phyloP scores from a whole-genome alignment of 78 protist genomes.

The Dictyostelium firmibasis region DNA sequence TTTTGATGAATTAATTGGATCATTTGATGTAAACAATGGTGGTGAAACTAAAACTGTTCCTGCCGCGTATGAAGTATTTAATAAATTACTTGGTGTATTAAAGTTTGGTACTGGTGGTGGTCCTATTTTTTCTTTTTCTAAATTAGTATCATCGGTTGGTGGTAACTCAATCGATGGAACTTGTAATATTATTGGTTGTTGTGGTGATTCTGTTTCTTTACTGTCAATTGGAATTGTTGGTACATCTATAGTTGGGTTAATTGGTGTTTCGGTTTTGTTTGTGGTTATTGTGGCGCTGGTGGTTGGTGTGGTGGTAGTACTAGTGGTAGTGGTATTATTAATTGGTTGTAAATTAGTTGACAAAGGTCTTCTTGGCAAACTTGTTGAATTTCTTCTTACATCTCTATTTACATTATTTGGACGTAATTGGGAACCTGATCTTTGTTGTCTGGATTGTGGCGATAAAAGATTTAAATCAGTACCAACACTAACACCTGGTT shows the following conservation, averaged over 20 bases:
- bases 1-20: neutral
- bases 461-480: neutral
- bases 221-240: neutral
- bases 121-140: neutral
- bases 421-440: neutral
- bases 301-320: neutral
- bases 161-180: neutral
- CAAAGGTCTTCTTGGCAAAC: neutral
- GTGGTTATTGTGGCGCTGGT: constrained; percentile 2
- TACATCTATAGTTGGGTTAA: neutral
- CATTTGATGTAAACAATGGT: neutral
- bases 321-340: too few species aligned
- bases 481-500: neutral
- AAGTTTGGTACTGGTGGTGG: constrained; percentile 12
- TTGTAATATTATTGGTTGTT: neutral
- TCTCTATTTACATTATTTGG: neutral
- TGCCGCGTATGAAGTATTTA: neutral
- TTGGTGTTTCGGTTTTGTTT: neutral
- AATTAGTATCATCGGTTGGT: neutral
- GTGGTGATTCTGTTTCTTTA: neutral
- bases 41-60: neutral
- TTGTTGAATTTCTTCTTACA: neutral
- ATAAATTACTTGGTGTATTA: neutral
- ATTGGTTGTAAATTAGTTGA: neutral
- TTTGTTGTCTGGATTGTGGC: constrained; percentile 4